Evolutionary conservation across 345 rosid genomes (phyloP).

Genomic region (Litchi chinensis): DNA sequence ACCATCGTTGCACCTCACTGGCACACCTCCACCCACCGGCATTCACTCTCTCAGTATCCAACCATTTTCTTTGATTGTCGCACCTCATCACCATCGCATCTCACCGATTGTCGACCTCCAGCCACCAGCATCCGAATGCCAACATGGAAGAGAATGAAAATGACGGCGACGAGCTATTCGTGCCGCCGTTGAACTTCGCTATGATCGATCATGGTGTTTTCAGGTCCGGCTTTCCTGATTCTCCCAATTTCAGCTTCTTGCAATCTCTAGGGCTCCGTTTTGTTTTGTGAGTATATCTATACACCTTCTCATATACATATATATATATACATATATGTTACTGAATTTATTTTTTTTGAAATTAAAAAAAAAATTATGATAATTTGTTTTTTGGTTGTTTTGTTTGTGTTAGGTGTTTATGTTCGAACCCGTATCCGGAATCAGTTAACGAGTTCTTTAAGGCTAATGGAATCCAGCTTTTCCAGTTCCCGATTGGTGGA

Average conservation of each 20-base stretch:
- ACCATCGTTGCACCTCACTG: too few relatives aligned
- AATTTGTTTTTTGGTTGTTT: not conserved
- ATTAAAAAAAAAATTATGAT: not conserved
- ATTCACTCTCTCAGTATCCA: too few relatives aligned
- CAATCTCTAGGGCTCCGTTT: constrained; percentile 65
- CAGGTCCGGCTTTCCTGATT: constrained; percentile 75
- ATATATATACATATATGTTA: too few relatives aligned
- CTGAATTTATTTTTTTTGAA: not conserved
- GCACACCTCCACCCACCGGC: too few relatives aligned
- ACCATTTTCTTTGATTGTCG: too few relatives aligned
- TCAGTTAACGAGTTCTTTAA: too few relatives aligned
- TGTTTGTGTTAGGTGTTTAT: constrained; percentile 44
- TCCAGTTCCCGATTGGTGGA: too few relatives aligned
- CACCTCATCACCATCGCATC: too few relatives aligned
- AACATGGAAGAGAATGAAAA: constrained; percentile 23
- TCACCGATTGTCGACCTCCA: too few relatives aligned
- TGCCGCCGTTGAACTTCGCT: constrained; percentile 79
- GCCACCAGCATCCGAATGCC: too few relatives aligned
- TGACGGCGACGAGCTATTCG: constrained; percentile 47
- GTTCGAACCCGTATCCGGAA: too few relatives aligned
- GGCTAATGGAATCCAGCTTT: too few relatives aligned
- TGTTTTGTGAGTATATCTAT: constrained; percentile 46
- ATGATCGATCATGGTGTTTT: constrained; percentile 69
- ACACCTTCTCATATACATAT: not conserved
- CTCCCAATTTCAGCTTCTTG: constrained; percentile 67